A percentile compares a stretch with the other conserved stretches of the same genome.
These are phyloP conservation scores for Clitoria ternatea DNA, from an alignment of 306 rosid genomes.

Conservation along the genomic window DNA sequence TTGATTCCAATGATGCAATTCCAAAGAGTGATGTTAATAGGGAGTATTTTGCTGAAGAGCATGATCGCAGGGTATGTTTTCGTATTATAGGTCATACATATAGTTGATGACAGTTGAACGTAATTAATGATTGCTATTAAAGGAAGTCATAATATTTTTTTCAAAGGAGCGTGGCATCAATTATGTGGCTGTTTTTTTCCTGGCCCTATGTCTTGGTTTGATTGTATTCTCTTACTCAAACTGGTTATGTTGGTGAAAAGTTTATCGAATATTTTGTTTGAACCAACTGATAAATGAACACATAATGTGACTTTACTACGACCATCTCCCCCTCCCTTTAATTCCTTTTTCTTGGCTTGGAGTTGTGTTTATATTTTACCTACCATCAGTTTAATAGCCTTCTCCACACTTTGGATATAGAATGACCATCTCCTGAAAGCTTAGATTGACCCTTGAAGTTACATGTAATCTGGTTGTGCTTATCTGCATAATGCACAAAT, in stretches of 20 bases:
- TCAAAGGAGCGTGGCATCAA: too few species aligned
- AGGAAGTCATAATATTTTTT: too few species aligned
- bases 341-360: background rate
- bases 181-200: too few species aligned
- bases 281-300: too few species aligned
- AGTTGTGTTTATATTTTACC: background rate
- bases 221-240: background rate
- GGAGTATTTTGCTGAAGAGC: constrained; percentile 94
- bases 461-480: background rate
- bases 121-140: background rate
- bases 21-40: constrained; percentile 93
- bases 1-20: constrained; percentile 72
- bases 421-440: background rate
- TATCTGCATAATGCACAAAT: background rate
- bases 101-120: background rate
- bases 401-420: too few species aligned
- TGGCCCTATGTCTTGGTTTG: background rate
- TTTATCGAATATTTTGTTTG: background rate
- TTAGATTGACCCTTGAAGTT: background rate
- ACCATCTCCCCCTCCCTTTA: too few species aligned
- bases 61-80: constrained; percentile 73
- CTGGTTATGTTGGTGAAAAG: background rate
- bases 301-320: too few species aligned
- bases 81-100: background rate
- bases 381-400: background rate